A percentile compares a stretch with the other conserved stretches of the same genome.
Evolutionary conservation across 116 monocot species (phyloP).

Genomic region (Iris pallida): DNA sequence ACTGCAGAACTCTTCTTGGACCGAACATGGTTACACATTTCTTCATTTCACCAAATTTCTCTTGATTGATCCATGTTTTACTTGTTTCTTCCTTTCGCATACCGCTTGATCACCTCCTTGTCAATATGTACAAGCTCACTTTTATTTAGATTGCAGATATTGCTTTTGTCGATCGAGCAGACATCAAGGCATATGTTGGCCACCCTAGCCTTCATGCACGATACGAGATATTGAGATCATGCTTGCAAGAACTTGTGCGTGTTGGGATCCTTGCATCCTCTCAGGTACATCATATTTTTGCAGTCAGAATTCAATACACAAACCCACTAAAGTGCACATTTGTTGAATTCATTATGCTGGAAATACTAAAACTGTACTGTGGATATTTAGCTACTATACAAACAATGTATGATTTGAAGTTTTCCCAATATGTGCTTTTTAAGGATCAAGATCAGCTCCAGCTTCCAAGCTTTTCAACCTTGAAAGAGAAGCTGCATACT

Average conservation of each 20-base stretch:
- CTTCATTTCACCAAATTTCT: too few relatives aligned
- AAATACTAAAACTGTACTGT: too few relatives aligned
- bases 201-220: conserved; percentile 87
- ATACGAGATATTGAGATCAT: conserved; percentile 86
- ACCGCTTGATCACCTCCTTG: not conserved
- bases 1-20: too few relatives aligned
- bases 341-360: too few relatives aligned
- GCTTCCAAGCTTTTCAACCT: conserved; percentile 43
- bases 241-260: conserved; percentile 77
- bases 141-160: conserved; percentile 78
- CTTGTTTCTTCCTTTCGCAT: not conserved
- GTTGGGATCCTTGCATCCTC: conserved; percentile 44
- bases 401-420: too few relatives aligned
- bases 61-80: not conserved
- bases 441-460: conserved; percentile 35
- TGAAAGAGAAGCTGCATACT: conserved; percentile 52
- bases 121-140: conserved; percentile 15
- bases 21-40: too few relatives aligned
- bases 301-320: too few relatives aligned
- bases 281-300: conserved; percentile 36
- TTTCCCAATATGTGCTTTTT: not conserved
- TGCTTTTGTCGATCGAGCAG: conserved; percentile 98
- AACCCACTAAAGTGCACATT: too few relatives aligned
- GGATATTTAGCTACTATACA: too few relatives aligned
- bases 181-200: conserved; percentile 96